A percentile compares a stretch with the other conserved stretches of the same genome.
Evolutionary conservation across 2,329 filamentous ascomycete species (phyloP).

Genomic region (Cytospora piceicola): DNA sequence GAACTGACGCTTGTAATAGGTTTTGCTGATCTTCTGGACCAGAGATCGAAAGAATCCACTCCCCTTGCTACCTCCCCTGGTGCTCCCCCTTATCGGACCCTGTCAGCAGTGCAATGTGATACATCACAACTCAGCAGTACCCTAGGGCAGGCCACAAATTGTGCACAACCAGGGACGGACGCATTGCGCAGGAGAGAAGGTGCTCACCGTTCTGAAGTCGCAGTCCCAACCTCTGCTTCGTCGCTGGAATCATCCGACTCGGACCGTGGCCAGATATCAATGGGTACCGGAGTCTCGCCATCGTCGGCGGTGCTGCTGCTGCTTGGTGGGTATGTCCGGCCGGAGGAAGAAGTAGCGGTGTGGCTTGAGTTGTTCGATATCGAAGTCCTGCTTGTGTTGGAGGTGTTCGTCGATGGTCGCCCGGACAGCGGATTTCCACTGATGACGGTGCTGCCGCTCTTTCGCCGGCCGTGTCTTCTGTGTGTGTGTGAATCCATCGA

Average conservation of each 20-base stretch:
- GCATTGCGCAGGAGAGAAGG: conserved; percentile 1
- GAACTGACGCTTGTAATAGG: conserved; percentile 34
- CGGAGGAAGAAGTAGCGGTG: conserved; percentile 33
- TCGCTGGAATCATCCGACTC: conserved; percentile 35
- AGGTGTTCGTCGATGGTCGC: conserved; percentile 19
- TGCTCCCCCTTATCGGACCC: conserved; percentile 12
- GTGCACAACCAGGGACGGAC: conserved; percentile 11
- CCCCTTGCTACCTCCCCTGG: conserved; percentile 2
- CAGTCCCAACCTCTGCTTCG: conserved; percentile 7
- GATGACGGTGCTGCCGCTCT: conserved; percentile 12
- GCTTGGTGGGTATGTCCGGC: conserved; percentile 25
- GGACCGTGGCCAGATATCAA: conserved; percentile 33
- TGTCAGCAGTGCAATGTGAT: conserved; percentile 1
- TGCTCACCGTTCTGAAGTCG: conserved; percentile 17
- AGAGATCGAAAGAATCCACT: conserved; percentile 33
- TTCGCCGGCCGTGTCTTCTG: conserved; percentile 15
- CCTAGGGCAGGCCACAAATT: too few species aligned
- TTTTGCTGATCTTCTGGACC: conserved; percentile 33
- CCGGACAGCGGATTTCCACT: conserved; percentile 9
- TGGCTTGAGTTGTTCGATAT: conserved; percentile 15
- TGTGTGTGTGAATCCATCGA: conserved; percentile 12
- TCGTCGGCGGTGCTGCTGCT: conserved; percentile 25
- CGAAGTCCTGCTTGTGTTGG: conserved; percentile 20
- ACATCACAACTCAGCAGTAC: conserved; percentile 15
- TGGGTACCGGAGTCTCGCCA: conserved; percentile 5